phyloP scores from a whole-genome alignment of 805 yeast species.

The Starmerella stigmatis region DNA sequence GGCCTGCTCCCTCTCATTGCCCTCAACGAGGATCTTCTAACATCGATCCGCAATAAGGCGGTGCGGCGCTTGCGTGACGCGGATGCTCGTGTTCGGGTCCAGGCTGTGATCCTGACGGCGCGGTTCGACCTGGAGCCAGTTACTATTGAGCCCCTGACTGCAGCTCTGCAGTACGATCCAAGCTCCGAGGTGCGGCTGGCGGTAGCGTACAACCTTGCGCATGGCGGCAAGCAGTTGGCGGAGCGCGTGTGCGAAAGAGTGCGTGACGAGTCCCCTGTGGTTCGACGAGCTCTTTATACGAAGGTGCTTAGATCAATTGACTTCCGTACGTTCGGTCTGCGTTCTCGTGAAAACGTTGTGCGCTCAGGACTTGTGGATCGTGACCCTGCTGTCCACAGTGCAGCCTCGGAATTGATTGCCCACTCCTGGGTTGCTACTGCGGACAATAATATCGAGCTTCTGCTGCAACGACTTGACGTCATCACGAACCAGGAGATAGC shows the following conservation, averaged over 20 bases:
- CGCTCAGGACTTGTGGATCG: conserved; percentile 84
- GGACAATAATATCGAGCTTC: conserved; percentile 58
- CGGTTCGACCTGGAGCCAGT: conserved; percentile 53
- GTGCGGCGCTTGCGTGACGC: conserved; percentile 51
- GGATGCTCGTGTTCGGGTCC: conserved; percentile 70
- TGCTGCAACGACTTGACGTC: conserved; percentile 63
- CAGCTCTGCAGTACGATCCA: conserved; percentile 57
- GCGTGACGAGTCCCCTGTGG: conserved; percentile 61
- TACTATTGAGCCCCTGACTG: conserved; percentile 29
- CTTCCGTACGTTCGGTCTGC: conserved; percentile 43
- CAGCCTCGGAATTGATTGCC: conserved; percentile 62
- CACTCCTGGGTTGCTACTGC: conserved; percentile 60
- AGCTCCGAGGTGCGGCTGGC: conserved; percentile 85
- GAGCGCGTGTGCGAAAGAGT: conserved; percentile 58
- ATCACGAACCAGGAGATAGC: conserved; percentile 52
- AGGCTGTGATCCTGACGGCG: conserved; percentile 71
- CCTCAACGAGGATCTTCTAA: conserved; percentile 61
- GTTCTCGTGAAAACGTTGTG: conserved; percentile 54
- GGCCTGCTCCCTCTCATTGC: conserved; percentile 63
- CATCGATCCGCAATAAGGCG: conserved; percentile 49
- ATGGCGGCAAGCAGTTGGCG: conserved; percentile 28
- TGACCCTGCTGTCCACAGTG: conserved; percentile 58
- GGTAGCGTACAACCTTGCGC: conserved; percentile 60
- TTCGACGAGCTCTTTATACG: conserved; percentile 63
- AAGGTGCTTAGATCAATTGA: conserved; percentile 58